Base-by-base conservation (phyloP, 2,329 filamentous ascomycete species). In the Tolypocladium cylindrosporum region DNA sequence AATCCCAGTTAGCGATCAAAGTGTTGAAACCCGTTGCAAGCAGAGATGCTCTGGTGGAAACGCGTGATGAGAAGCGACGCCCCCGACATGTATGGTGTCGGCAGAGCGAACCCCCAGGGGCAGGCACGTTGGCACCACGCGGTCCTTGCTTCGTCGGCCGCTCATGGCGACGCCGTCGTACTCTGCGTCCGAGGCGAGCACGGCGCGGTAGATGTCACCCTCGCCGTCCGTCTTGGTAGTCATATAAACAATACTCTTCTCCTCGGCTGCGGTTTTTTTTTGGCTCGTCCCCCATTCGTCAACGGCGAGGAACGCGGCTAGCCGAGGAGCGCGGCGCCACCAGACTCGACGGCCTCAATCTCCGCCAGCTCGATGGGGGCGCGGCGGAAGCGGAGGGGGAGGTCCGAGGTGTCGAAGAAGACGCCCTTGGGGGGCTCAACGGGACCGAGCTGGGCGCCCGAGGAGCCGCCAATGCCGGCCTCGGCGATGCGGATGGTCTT, bases 331-430 rank as follows among this genome's bases (percentile, higher is more conserved):
- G 80, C 75, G 40, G 93, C 94, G 58, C 94, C 94, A 57, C 92
- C 94, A 58, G 90, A 94, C 83, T 97, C 91, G 68, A 99, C 83
- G 27, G 91, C 92, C 74, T 97, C 94, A 60, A 99, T 99, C 82
- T 99, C 94, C 50, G 86, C 86, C 65, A 86, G 75, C 42, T 83
- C 87, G 75, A 92, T 89, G 14, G 85, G 82, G 54, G 83, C 77
- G 63, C 91, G 83, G 68, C 87, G 85, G 83, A 97, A 99, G 67
- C 93, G 85, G 62, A 79, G 72, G 21, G 94, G 93, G 31, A 99
- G 85, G 76, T 99, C 89, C 65, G 85, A 89, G 66, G 91, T 85
- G 74, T 97, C 94, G 71, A 96, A 97, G 74, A 82, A 91, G 72
- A 90, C 78, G 65, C 93, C 93, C 67, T 84, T 75, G 60, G 81